Conservation (phyloP, 768 basidiomycete species). For the Agrocybe chaxingu region DNA sequence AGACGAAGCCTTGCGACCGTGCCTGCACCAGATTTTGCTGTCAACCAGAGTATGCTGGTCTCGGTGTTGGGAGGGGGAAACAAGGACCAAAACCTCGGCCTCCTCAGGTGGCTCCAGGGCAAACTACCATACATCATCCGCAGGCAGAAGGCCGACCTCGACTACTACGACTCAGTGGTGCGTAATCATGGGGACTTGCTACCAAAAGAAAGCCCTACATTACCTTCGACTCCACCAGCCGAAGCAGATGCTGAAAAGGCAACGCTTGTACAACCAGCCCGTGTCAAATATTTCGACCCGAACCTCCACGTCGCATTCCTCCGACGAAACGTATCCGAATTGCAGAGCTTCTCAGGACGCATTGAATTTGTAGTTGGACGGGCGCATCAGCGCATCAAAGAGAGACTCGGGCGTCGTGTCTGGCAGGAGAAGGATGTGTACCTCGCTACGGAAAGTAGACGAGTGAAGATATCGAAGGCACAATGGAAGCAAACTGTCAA, state of each 20-base stretch:
- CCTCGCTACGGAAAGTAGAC: slow-evolving; percentile 26
- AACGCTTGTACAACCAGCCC: slow-evolving; percentile 14
- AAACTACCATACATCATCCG: slow-evolving; percentile 43
- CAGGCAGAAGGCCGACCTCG: slow-evolving; percentile 46
- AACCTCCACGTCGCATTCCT: slow-evolving; percentile 56
- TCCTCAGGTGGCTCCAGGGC: slow-evolving; percentile 57
- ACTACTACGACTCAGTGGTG: slow-evolving; percentile 14
- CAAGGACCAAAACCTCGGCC: slow-evolving; percentile 49
- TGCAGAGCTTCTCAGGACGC: slow-evolving; percentile 41
- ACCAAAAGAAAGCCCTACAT: neutral
- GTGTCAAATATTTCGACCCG: slow-evolving; percentile 44
- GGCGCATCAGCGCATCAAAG: slow-evolving; percentile 61
- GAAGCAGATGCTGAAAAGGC: slow-evolving; percentile 34
- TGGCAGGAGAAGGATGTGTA: slow-evolving; percentile 62
- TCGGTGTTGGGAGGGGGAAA: slow-evolving; percentile 59
- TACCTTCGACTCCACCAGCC: neutral
- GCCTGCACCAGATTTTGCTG: slow-evolving; percentile 46
- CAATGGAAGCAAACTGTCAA: slow-evolving; percentile 51
- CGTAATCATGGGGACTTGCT: too few species aligned
- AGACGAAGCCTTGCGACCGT: slow-evolving; percentile 27
- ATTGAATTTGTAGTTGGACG: slow-evolving; percentile 45
- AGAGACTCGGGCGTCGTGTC: slow-evolving; percentile 74
- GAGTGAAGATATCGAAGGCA: slow-evolving; percentile 35
- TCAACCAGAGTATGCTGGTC: slow-evolving; percentile 55
- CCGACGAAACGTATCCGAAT: slow-evolving; percentile 47